These are phyloP conservation scores for Corylus heterophylla DNA, from an alignment of 306 rosid species.

Conservation along the genomic window DNA sequence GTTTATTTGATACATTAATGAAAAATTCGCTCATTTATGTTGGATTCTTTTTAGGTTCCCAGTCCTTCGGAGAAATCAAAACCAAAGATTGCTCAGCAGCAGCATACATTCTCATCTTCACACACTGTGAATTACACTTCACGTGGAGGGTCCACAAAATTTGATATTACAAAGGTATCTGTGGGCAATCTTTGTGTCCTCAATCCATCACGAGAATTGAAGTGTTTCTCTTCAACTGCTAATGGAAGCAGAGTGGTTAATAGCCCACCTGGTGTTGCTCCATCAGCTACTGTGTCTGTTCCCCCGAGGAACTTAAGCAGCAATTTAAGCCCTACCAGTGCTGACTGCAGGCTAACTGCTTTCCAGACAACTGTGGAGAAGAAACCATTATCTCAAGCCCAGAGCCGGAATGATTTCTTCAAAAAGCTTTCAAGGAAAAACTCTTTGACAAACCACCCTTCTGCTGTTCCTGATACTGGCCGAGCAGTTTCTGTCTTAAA, in stretches of 20 bases:
- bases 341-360: slow-evolving; percentile 12
- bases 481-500: not conserved
- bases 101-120: slow-evolving; percentile 23
- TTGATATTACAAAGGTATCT: slow-evolving; percentile 18
- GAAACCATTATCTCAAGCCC: slow-evolving; percentile 32
- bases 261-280: slow-evolving; percentile 17
- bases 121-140: slow-evolving; percentile 16
- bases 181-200: slow-evolving; percentile 16
- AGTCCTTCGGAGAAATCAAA: slow-evolving; percentile 35
- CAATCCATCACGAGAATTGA: slow-evolving; percentile 28
- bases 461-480: slow-evolving; percentile 9
- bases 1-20: not conserved
- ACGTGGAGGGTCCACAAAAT: slow-evolving; percentile 19
- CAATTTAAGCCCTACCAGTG: slow-evolving; percentile 14
- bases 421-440: slow-evolving; percentile 37
- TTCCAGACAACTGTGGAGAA: slow-evolving; percentile 27
- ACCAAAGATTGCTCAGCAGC: slow-evolving; percentile 26
- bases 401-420: slow-evolving; percentile 41
- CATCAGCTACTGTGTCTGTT: slow-evolving; percentile 21
- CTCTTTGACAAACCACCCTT: slow-evolving; percentile 13
- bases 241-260: slow-evolving; percentile 22
- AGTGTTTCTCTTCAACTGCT: slow-evolving; percentile 21
- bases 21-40: not conserved
- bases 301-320: slow-evolving; percentile 21
- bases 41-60: slow-evolving; percentile 15